Evolutionary conservation across 2,329 filamentous ascomycete species (phyloP).

Genomic region (Aspergillus udagawae): DNA sequence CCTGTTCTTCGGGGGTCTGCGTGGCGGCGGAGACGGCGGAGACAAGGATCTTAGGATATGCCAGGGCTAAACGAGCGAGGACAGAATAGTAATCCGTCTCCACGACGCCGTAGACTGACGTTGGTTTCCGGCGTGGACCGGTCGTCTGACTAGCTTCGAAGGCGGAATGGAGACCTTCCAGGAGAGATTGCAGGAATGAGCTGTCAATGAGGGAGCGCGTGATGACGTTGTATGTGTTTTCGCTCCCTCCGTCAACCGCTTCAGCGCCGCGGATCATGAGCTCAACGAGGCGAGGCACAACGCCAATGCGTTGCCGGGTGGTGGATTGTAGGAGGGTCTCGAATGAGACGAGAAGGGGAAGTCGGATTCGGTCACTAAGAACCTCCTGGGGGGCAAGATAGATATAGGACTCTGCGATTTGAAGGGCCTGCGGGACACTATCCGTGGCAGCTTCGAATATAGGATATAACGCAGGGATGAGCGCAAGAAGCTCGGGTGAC

Average conservation of each 20-base stretch:
- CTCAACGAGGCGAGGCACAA: slow-evolving; percentile 53
- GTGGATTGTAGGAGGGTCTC: slow-evolving; percentile 38
- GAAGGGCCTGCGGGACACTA: slow-evolving; percentile 58
- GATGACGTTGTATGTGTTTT: slow-evolving; percentile 58
- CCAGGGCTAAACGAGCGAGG: slow-evolving; percentile 71
- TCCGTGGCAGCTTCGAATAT: slow-evolving; percentile 65
- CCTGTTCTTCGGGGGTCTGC: slow-evolving; percentile 29
- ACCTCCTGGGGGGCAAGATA: slow-evolving; percentile 55
- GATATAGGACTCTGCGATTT: slow-evolving; percentile 67
- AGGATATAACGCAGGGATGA: slow-evolving; percentile 62
- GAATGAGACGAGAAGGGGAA: slow-evolving; percentile 36
- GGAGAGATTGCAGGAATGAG: slow-evolving; percentile 59
- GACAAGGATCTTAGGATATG: slow-evolving; percentile 66
- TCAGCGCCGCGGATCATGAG: slow-evolving; percentile 61
- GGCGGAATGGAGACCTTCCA: slow-evolving; percentile 63
- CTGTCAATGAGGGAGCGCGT: slow-evolving; percentile 62
- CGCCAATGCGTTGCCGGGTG: slow-evolving; percentile 36
- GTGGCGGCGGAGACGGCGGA: slow-evolving; percentile 44
- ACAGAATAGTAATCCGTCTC: slow-evolving; percentile 84
- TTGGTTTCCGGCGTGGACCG: slow-evolving; percentile 69
- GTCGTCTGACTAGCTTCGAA: slow-evolving; percentile 74
- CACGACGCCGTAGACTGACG: slow-evolving; percentile 67
- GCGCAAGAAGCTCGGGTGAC: slow-evolving; percentile 57
- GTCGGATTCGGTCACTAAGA: slow-evolving; percentile 37
- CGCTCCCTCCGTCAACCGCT: slow-evolving; percentile 53